These are phyloP conservation scores for Gonapodya prolifera DNA, from an alignment of 192 early-diverging fungal species.

Conservation along the genomic window DNA sequence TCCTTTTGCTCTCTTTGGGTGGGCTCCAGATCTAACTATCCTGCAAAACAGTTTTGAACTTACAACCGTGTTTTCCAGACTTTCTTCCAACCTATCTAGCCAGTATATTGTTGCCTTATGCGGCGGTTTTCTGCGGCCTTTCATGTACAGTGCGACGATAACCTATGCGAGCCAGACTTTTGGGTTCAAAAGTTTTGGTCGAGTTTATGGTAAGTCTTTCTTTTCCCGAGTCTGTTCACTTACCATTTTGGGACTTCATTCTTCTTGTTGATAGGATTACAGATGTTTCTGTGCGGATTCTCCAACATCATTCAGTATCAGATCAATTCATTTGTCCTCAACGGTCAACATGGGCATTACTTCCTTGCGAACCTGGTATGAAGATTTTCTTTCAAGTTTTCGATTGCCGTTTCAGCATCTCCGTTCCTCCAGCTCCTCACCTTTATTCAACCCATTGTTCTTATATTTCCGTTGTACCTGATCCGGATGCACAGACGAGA, in stretches of 20 bases:
- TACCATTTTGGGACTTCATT: not conserved
- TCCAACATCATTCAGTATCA: not conserved
- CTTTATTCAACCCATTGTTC: not conserved
- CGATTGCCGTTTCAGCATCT: not conserved
- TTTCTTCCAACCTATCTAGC: not conserved
- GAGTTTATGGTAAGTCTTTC: not conserved
- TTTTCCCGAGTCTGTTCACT: not conserved
- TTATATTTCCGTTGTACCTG: not conserved
- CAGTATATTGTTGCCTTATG: not conserved
- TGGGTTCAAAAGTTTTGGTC: not conserved
- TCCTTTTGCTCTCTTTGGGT: not conserved
- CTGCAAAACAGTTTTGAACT: too few relatives aligned
- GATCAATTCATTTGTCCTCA: not conserved
- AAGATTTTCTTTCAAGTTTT: not conserved
- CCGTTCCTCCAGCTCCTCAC: not conserved
- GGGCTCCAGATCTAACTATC: too few relatives aligned
- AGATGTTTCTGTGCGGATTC: not conserved
- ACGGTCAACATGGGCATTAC: not conserved
- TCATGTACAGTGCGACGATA: not conserved
- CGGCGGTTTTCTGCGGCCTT: not conserved
- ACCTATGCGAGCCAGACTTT: not conserved
- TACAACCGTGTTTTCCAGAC: not conserved
- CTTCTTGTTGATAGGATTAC: not conserved
- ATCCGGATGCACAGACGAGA: not conserved
- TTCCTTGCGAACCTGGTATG: not conserved